phyloP scores from a whole-genome alignment of 805 yeast species.

The Starmerella lactis-condensi region DNA sequence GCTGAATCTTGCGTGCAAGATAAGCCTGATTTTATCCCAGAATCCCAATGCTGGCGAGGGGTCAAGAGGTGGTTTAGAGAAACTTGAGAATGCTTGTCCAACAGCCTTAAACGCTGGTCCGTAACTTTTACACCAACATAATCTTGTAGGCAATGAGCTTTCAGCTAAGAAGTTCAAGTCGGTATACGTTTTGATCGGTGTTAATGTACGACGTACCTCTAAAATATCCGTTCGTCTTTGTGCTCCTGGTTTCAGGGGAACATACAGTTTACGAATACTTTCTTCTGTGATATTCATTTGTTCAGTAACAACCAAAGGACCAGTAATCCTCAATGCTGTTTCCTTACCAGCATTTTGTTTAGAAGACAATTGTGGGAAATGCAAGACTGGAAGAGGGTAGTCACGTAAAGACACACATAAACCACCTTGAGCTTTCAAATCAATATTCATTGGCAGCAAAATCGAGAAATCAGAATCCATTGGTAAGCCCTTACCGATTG shows the following conservation, averaged over 20 bases:
- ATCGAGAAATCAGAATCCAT: slow-evolving; percentile 47
- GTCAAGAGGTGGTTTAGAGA: slow-evolving; percentile 78
- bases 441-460: slow-evolving; percentile 43
- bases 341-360: slow-evolving; percentile 19
- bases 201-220: slow-evolving; percentile 53
- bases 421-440: slow-evolving; percentile 20
- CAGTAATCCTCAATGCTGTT: slow-evolving; percentile 28
- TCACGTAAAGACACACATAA: slow-evolving; percentile 34
- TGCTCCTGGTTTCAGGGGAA: slow-evolving; percentile 29
- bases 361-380: slow-evolving; percentile 39
- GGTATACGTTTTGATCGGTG: slow-evolving; percentile 55
- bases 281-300: slow-evolving; percentile 32
- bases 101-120: slow-evolving; percentile 70
- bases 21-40: slow-evolving; percentile 74
- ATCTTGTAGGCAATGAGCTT: slow-evolving; percentile 40
- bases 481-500: slow-evolving; percentile 73
- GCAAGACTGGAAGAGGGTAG: slow-evolving; percentile 66
- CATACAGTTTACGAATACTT: slow-evolving; percentile 40
- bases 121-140: slow-evolving; percentile 71
- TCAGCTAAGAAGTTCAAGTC: slow-evolving; percentile 38
- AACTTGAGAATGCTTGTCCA: slow-evolving; percentile 58
- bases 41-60: slow-evolving; percentile 71
- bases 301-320: slow-evolving; percentile 56
- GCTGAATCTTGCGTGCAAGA: slow-evolving; percentile 52
- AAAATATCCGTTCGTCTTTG: slow-evolving; percentile 29